These are phyloP conservation scores for Monilinia vaccinii-corymbosi DNA, from an alignment of 2,329 filamentous ascomycete genomes.

Conservation along the genomic window DNA sequence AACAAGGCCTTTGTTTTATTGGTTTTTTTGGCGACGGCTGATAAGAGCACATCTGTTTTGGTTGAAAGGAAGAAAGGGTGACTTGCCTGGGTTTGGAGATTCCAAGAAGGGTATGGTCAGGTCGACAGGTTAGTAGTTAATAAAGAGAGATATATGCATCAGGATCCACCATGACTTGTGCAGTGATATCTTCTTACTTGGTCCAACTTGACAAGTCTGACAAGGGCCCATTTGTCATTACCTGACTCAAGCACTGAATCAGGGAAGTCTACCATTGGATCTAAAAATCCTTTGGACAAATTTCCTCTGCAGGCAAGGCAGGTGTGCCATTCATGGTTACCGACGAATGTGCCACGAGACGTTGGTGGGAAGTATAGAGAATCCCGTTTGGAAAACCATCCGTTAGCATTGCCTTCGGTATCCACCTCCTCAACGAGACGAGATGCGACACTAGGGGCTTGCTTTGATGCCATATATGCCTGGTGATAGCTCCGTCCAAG, in stretches of 20 bases:
- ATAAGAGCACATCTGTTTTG: conserved; percentile 4
- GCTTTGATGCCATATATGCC: not conserved
- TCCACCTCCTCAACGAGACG: not conserved
- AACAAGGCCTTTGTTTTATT: conserved; percentile 7
- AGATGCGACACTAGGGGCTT: not conserved
- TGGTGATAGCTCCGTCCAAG: not conserved
- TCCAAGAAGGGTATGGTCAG: conserved; percentile 6
- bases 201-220: not conserved
- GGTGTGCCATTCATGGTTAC: not conserved
- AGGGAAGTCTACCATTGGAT: not conserved
- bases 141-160: conserved; percentile 1
- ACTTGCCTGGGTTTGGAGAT: not conserved
- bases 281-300: not conserved
- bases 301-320: not conserved
- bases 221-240: not conserved
- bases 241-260: not conserved
- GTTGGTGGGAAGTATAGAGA: not conserved
- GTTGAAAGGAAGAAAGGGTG: not conserved
- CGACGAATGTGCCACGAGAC: not conserved
- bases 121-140: conserved; percentile 7
- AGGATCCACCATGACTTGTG: not conserved
- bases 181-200: not conserved
- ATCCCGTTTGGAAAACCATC: conserved; percentile 1
- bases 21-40: conserved; percentile 8
- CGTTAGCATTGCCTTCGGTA: not conserved